Evolutionary conservation across 371 early-diverging fungal species (phyloP), one percentile per base, ranked within the genome.

Genomic region (Blakeslea trispora): DNA sequence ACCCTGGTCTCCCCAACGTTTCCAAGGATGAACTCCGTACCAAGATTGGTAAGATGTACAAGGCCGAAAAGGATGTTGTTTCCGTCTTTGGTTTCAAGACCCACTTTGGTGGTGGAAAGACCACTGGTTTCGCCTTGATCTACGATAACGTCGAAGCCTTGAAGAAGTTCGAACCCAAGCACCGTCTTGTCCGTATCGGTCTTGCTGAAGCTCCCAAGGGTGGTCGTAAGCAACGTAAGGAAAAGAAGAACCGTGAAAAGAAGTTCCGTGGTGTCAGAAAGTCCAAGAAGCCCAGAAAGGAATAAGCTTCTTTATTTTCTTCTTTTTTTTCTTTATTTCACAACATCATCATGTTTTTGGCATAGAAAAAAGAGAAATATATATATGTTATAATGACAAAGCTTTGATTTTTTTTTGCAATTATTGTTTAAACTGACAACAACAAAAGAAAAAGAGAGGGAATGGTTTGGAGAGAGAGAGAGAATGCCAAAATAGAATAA

Each of bases 81-180:
- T 91, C 95, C 78, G 90, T 87, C 68, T 98, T 97, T 78, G 98
- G 98, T 57, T 89, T 97, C 89, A 88, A 91, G 72, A 96, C 96
- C 67, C 84, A 79, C 64, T 98, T 96, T 81, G 99, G 99, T 91
- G 99, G 99, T 67, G 97, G 97, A 81, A 91, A 93, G 84, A 89
- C 94, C 59, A 96, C 96, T 68, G 98, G 99, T 58, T 98, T 98
- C 72, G 98, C 91, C 53, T 81, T 98, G 67, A 90, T 98, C 83
- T 98, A 98, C 90, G 98, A 98, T 83, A 81, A 86, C 59, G 72
- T 95, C 69, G 97, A 97, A 59, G 77, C 95, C 50, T 89, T 92
- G 72, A 96, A 95, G 92, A 96, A 95, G 86, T 93, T 98, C 75
- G 99, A 98, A 83, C 99, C 99, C 79, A 97, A 95, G 85, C 91